phyloP scores from a whole-genome alignment of 1,139 yeast genomes.

The Spencermartinsiella ligniputridi region DNA sequence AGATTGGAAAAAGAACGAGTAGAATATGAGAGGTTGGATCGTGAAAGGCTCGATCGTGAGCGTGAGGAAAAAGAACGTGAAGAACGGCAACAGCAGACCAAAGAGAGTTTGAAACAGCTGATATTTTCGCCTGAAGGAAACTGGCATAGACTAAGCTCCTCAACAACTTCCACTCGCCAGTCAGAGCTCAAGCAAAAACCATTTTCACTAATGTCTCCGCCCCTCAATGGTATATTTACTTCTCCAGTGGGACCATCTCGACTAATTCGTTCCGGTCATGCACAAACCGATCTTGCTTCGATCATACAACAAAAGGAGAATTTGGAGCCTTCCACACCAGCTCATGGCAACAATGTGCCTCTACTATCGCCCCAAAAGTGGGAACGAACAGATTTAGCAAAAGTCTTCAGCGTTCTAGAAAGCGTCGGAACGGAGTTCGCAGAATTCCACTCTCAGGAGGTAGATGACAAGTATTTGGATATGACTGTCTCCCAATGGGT shows the following conservation, averaged over 20 bases:
- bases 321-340: not conserved
- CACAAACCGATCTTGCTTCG: too few species aligned
- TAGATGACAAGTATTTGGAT: constrained; percentile 65
- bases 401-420: constrained; percentile 36
- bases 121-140: constrained; percentile 7
- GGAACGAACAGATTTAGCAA: constrained; percentile 29
- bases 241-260: not conserved
- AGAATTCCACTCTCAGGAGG: constrained; percentile 35
- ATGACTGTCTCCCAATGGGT: constrained; percentile 75
- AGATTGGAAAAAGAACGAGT: constrained; percentile 1
- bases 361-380: constrained; percentile 15
- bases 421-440: constrained; percentile 36
- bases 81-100: not conserved
- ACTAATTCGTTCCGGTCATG: not conserved
- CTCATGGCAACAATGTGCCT: not conserved
- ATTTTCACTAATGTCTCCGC: not conserved
- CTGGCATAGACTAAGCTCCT: constrained; percentile 19
- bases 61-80: constrained; percentile 10
- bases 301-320: constrained; percentile 1
- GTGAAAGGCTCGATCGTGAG: constrained; percentile 9
- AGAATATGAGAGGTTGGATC: constrained; percentile 2
- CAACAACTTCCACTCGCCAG: constrained; percentile 9
- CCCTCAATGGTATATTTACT: not conserved
- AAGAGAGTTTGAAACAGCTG: not conserved
- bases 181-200: not conserved